phyloP scores from a whole-genome alignment of 23 red algal genomes.

The Chondrus crispus region DNA sequence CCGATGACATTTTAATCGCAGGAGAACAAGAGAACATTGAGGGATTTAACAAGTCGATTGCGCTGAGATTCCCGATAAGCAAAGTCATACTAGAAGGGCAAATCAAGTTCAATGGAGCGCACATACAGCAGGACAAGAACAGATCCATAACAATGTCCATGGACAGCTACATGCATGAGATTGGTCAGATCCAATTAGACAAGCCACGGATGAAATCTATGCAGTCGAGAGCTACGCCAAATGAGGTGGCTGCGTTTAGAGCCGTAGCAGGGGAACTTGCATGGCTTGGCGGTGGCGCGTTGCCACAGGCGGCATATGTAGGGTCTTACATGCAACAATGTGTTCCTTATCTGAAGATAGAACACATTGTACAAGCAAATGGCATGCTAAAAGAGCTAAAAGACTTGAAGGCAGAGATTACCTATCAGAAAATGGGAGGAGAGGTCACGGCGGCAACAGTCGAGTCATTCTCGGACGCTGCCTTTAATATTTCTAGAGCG shows the following conservation, averaged over 20 bases:
- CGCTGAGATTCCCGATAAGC: not conserved
- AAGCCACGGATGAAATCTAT: not conserved
- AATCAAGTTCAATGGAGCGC: not conserved
- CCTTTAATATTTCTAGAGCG: not conserved
- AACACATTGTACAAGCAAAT: not conserved
- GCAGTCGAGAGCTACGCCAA: not conserved
- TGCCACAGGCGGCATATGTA: not conserved
- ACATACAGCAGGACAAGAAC: not conserved
- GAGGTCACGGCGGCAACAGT: not conserved
- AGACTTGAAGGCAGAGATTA: not conserved
- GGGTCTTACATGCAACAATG: not conserved
- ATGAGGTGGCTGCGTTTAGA: not conserved
- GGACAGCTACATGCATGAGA: not conserved
- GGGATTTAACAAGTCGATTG: not conserved
- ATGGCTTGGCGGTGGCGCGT: not conserved
- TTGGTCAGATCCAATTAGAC: not conserved
- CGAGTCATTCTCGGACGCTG: not conserved
- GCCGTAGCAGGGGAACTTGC: not conserved
- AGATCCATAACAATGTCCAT: not conserved
- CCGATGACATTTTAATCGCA: not conserved
- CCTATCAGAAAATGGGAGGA: not conserved
- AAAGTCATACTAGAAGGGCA: not conserved
- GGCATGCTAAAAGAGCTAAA: not conserved
- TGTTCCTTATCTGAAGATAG: not conserved
- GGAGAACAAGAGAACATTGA: not conserved